Conservation (phyloP, 176 grass and related monocot genomes). For the Musa itinerans region DNA sequence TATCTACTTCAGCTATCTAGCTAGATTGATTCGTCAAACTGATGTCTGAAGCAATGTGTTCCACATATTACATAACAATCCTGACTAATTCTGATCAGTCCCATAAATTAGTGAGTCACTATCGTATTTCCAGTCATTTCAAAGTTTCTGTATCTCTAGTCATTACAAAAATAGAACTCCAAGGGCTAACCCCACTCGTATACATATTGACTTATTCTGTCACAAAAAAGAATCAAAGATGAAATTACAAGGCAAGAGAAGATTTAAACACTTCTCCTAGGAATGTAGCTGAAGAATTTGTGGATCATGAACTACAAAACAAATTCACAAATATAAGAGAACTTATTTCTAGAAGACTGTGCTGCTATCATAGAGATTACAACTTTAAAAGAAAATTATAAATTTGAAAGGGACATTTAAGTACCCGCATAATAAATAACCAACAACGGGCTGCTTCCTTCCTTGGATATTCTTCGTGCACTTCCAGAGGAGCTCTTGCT, state of each 20-base stretch:
- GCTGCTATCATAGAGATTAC: not conserved
- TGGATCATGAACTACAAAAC: not conserved
- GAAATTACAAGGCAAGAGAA: not conserved
- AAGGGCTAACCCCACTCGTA: not conserved
- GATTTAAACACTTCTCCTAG: not conserved
- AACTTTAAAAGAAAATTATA: not conserved
- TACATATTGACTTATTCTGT: not conserved
- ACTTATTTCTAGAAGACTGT: no score
- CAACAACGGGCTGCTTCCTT: conserved; percentile 78
- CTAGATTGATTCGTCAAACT: no score
- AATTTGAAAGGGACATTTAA: conserved; percentile 17
- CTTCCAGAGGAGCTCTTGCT: conserved; percentile 43
- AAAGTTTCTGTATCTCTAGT: not conserved
- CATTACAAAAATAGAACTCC: not conserved
- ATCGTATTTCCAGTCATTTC: not conserved
- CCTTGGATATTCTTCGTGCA: conserved; percentile 64
- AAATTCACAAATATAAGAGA: not conserved
- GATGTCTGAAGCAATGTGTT: no score
- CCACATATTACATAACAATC: no score
- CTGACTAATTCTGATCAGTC: no score
- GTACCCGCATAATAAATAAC: conserved; percentile 93
- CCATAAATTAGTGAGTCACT: no score
- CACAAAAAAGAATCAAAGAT: not conserved
- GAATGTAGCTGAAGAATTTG: not conserved
- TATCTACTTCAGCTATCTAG: no score